phyloP scores from a whole-genome alignment of 148 eudicot genomes.

The Spergularia marina region DNA sequence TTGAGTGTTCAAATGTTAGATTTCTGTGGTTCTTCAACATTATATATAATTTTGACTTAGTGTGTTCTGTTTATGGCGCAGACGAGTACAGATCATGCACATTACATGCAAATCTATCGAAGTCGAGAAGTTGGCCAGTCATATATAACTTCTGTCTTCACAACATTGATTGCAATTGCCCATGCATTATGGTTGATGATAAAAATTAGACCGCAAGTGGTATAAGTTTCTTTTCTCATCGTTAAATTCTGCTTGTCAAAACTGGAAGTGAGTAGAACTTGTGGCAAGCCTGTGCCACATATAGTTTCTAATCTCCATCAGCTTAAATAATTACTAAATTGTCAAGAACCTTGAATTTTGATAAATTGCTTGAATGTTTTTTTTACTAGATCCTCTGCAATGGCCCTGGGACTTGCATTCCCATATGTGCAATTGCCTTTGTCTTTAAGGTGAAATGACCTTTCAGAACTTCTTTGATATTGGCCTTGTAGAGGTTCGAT shows the following conservation, averaged over 20 bases:
- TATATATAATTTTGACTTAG: not conserved
- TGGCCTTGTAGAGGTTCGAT: too few species aligned
- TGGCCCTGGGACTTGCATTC: constrained; percentile 93
- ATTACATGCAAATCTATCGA: constrained; percentile 76
- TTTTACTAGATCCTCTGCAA: constrained; percentile 71
- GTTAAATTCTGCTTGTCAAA: not conserved
- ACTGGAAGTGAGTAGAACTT: too few species aligned
- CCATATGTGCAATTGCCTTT: constrained; percentile 67
- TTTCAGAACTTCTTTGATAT: not conserved
- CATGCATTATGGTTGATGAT: constrained; percentile 84
- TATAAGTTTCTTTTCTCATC: constrained; percentile 15
- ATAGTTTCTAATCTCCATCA: not conserved
- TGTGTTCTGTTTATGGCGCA: constrained; percentile 26
- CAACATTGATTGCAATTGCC: constrained; percentile 65
- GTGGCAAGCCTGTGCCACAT: not conserved
- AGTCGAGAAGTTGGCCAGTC: constrained; percentile 95
- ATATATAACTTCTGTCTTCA: constrained; percentile 72
- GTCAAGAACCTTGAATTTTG: not conserved
- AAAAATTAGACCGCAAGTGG: constrained; percentile 90
- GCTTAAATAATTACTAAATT: too few species aligned
- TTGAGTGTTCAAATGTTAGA: too few species aligned
- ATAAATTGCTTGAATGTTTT: not conserved
- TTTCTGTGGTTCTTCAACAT: too few species aligned
- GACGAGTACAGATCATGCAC: constrained; percentile 41
- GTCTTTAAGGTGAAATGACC: constrained; percentile 58